phyloP scores from a whole-genome alignment of 2,329 filamentous ascomycete genomes.

The Aspergillus candidus region DNA sequence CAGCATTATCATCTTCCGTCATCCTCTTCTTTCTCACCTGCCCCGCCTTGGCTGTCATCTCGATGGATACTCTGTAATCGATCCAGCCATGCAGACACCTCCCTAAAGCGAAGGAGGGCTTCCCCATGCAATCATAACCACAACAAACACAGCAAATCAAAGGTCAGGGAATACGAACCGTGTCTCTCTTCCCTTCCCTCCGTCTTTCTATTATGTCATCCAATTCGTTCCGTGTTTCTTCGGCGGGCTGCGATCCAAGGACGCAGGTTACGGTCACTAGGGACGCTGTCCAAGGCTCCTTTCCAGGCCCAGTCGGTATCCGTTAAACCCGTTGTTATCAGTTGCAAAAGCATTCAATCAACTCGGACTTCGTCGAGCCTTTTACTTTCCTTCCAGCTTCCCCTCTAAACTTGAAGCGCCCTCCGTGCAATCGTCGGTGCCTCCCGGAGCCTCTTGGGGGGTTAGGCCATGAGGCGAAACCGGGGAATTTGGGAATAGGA shows the following conservation, averaged over 20 bases:
- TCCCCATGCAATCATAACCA: too few relatives aligned
- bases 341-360: constrained; percentile 1
- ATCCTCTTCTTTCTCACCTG: too few relatives aligned
- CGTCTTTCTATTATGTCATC: constrained; percentile 7
- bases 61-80: too few relatives aligned
- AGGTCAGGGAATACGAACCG: too few relatives aligned
- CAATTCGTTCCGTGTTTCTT: constrained; percentile 10
- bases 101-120: too few relatives aligned
- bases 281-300: constrained; percentile 7
- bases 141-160: too few relatives aligned
- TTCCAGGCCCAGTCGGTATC: constrained; percentile 10
- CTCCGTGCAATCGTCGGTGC: not conserved
- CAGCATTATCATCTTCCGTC: too few relatives aligned
- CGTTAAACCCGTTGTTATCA: constrained; percentile 2
- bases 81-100: too few relatives aligned
- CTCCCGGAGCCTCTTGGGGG: too few relatives aligned
- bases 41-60: too few relatives aligned
- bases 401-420: not conserved
- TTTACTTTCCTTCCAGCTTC: not conserved
- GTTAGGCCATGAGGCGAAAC: too few relatives aligned
- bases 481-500: too few relatives aligned
- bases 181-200: constrained; percentile 1
- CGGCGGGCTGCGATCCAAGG: constrained; percentile 12
- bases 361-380: not conserved
- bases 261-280: constrained; percentile 5